Conservation (phyloP, 305 asterid species). For the Rubia occidens region DNA sequence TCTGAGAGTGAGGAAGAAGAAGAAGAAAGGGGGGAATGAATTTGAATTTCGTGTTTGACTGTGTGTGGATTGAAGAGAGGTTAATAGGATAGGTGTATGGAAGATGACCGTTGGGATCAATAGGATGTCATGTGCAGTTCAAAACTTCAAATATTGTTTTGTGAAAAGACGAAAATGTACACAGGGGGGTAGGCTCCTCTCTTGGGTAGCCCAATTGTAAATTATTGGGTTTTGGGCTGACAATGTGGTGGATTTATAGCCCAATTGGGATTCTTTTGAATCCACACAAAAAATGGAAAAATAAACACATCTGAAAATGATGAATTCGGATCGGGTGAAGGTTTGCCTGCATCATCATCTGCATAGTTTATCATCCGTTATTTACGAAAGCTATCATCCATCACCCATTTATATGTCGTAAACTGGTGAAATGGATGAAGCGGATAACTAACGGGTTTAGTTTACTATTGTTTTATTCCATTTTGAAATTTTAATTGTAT, state of each 20-base stretch:
- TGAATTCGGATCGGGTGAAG: too few species aligned
- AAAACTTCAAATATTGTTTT: conserved; percentile 27
- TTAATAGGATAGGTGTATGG: background rate
- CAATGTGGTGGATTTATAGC: background rate
- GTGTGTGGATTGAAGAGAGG: conserved; percentile 9
- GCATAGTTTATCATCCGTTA: too few species aligned
- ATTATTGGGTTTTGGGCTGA: background rate
- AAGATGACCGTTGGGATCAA: conserved; percentile 44
- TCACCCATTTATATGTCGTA: too few species aligned
- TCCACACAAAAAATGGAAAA: background rate
- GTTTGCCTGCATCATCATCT: too few species aligned
- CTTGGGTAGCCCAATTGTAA: background rate
- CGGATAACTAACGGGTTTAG: too few species aligned
- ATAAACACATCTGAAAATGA: too few species aligned
- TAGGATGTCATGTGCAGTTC: conserved; percentile 13
- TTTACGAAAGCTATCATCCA: too few species aligned
- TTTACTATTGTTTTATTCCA: too few species aligned
- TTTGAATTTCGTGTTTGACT: conserved; percentile 8
- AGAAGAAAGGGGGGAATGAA: conserved; percentile 10
- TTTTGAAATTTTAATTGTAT: too few species aligned
- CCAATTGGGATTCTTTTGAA: too few species aligned
- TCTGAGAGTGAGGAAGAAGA: background rate
- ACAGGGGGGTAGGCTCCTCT: background rate
- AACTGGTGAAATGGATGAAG: too few species aligned
- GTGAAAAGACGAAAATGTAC: conserved; percentile 22